Evolutionary conservation across 1,139 yeast species (phyloP).

Genomic region (Debaryomyces subglobosus): DNA sequence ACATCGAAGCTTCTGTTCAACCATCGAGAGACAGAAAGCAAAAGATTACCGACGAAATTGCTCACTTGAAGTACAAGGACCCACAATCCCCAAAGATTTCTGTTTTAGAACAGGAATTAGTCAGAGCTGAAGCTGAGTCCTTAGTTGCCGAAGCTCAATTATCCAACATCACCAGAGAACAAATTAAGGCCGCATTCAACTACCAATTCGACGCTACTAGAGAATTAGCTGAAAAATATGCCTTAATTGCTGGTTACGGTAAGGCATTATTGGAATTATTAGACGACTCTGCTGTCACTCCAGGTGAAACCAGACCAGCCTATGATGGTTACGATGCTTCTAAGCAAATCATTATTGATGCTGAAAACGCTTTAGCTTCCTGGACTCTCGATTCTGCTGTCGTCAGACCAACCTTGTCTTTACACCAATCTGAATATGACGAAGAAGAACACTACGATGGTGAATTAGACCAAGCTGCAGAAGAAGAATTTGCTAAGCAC

Average conservation of each 20-base stretch:
- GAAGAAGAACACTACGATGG: conserved; percentile 65
- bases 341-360: conserved; percentile 95
- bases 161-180: conserved; percentile 96
- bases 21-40: conserved; percentile 98
- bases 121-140: conserved; percentile 98
- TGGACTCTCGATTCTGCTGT: conserved; percentile 97
- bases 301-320: conserved; percentile 98
- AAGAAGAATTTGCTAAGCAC: conserved; percentile 45
- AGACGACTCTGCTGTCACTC: conserved; percentile 96
- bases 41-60: conserved; percentile 96
- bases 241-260: conserved; percentile 97
- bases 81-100: conserved; percentile 96
- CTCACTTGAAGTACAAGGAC: conserved; percentile 96
- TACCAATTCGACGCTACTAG: conserved; percentile 96
- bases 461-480: conserved; percentile 54
- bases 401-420: conserved; percentile 90
- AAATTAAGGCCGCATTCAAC: conserved; percentile 95
- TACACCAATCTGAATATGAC: conserved; percentile 75
- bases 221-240: conserved; percentile 95
- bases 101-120: conserved; percentile 95
- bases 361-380: conserved; percentile 91
- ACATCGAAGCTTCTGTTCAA: conserved; percentile 96
- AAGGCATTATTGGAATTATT: conserved; percentile 93
- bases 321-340: conserved; percentile 98
- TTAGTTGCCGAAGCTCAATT: conserved; percentile 98